Evolutionary conservation across 768 basidiomycete species (phyloP).

Genomic region (Amanita pseudoporphyria): DNA sequence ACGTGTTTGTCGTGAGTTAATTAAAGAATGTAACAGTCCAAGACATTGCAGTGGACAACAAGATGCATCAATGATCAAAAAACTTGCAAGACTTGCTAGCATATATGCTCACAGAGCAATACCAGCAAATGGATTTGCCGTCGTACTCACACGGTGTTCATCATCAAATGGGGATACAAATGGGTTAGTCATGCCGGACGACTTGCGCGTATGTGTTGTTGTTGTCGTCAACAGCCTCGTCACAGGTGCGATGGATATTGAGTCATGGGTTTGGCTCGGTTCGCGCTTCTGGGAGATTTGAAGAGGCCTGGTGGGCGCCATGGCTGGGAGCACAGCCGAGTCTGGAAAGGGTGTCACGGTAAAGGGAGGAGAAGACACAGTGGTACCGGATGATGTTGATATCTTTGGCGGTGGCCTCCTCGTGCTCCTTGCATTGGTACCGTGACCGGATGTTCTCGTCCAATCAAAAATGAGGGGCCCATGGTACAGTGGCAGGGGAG

Average conservation of each 20-base stretch:
- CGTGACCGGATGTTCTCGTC: neutral
- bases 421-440: too few relatives aligned
- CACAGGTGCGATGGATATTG: slow-evolving; percentile 24
- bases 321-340: neutral
- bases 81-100: too few relatives aligned
- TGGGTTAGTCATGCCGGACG: slow-evolving; percentile 36
- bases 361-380: neutral
- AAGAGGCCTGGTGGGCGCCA: slow-evolving; percentile 1
- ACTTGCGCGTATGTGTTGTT: slow-evolving; percentile 31
- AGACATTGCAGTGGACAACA: too few relatives aligned
- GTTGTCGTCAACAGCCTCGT: slow-evolving; percentile 36
- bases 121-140: slow-evolving; percentile 6
- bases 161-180: slow-evolving; percentile 80
- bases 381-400: neutral
- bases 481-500: slow-evolving; percentile 14
- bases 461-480: slow-evolving; percentile 1
- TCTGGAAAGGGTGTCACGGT: slow-evolving; percentile 3
- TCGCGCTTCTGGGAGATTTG: slow-evolving; percentile 8
- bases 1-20: neutral
- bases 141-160: slow-evolving; percentile 30
- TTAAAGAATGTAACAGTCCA: neutral
- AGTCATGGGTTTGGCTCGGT: slow-evolving; percentile 11
- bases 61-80: too few relatives aligned
- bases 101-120: slow-evolving; percentile 5
- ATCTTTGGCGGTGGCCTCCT: neutral